phyloP scores from a whole-genome alignment of 805 yeast genomes.

The Debaryomyces maramus region DNA sequence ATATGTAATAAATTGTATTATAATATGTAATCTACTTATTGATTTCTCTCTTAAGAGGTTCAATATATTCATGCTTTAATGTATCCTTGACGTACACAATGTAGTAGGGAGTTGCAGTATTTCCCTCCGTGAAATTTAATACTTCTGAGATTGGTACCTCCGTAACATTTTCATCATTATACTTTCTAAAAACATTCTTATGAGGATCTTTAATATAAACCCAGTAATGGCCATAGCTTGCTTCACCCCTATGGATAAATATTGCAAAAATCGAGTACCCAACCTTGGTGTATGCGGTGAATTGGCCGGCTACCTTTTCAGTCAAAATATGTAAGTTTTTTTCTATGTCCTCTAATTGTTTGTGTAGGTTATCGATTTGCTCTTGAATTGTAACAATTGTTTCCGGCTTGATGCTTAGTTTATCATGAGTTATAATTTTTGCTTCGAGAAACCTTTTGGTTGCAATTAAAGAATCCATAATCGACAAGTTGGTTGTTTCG shows the following conservation, averaged over 20 bases:
- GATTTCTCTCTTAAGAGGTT: conserved; percentile 59
- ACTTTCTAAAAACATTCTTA: conserved; percentile 72
- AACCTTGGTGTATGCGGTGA: conserved; percentile 55
- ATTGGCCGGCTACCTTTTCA: conserved; percentile 55
- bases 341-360: conserved; percentile 45
- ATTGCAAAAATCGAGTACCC: conserved; percentile 88
- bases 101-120: conserved; percentile 93
- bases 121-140: conserved; percentile 61
- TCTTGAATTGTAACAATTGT: conserved; percentile 49
- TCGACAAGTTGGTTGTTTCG: conserved; percentile 29
- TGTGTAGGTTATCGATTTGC: conserved; percentile 48
- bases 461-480: conserved; percentile 47
- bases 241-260: conserved; percentile 94
- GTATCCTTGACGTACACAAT: conserved; percentile 78
- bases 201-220: conserved; percentile 80
- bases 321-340: conserved; percentile 46
- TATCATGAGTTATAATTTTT: conserved; percentile 34
- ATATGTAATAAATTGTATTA: background rate
- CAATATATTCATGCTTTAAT: conserved; percentile 50
- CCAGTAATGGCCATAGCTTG: conserved; percentile 97
- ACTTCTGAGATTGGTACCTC: conserved; percentile 70
- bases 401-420: conserved; percentile 39
- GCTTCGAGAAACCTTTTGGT: conserved; percentile 58
- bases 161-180: conserved; percentile 93
- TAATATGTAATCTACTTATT: background rate